Conservation (phyloP, 805 yeast genomes). For the Kuraishia molischiana region DNA sequence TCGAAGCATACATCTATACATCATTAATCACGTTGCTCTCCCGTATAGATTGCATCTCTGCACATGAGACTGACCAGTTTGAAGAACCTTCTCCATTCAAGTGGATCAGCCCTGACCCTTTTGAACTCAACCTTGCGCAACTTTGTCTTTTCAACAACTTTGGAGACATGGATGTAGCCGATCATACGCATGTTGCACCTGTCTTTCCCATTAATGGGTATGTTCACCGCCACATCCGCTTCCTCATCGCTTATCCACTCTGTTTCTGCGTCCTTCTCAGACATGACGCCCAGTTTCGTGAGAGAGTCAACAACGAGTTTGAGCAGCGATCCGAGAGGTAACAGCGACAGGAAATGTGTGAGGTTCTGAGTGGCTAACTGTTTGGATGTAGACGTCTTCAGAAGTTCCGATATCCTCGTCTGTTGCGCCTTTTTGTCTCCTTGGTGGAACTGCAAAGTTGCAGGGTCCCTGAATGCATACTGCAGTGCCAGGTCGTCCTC, state of each 20-base stretch:
- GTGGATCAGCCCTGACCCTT: slow-evolving; percentile 54
- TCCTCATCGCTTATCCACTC: slow-evolving; percentile 2
- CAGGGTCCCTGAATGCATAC: slow-evolving; percentile 39
- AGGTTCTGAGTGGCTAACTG: slow-evolving; percentile 30
- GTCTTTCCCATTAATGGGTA: slow-evolving; percentile 31
- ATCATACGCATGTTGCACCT: slow-evolving; percentile 31
- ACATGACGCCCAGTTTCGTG: slow-evolving; percentile 28
- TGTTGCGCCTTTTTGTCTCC: slow-evolving; percentile 3
- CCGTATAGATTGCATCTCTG: slow-evolving; percentile 43
- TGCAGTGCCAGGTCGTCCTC: slow-evolving; percentile 24
- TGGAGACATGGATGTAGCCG: slow-evolving; percentile 35
- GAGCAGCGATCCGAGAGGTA: slow-evolving; percentile 31
- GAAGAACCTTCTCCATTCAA: slow-evolving; percentile 66
- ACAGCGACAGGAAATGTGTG: slow-evolving; percentile 40
- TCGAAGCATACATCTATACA: too few relatives aligned
- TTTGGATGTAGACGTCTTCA: slow-evolving; percentile 12
- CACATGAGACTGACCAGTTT: slow-evolving; percentile 46
- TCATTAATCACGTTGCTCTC: too few relatives aligned
- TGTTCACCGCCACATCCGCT: slow-evolving; percentile 2
- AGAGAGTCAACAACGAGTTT: slow-evolving; percentile 31
- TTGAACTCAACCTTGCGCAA: slow-evolving; percentile 43
- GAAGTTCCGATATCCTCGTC: slow-evolving; percentile 5
- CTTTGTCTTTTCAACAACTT: slow-evolving; percentile 24
- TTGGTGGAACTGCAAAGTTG: slow-evolving; percentile 34
- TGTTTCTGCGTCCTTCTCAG: slow-evolving; percentile 1